These are phyloP conservation scores for Moricandia arvensis DNA, from an alignment of 345 rosid genomes.

Conservation along the genomic window DNA sequence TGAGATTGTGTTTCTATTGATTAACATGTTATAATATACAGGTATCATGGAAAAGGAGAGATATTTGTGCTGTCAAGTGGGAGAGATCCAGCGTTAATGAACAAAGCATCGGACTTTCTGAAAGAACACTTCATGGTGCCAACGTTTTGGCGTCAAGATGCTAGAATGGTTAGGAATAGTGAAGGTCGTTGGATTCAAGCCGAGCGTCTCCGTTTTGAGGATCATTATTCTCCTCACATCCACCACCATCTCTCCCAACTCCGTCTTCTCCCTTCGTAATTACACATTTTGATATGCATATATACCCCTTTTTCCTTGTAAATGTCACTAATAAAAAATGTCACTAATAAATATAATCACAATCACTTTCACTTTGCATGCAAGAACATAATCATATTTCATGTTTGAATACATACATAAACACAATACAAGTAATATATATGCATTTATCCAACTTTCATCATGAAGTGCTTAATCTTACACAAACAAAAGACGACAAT, in stretches of 20 bases:
- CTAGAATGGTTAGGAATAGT: constrained; percentile 54
- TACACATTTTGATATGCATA: too few species aligned
- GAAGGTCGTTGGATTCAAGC: constrained; percentile 87
- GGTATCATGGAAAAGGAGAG: constrained; percentile 75
- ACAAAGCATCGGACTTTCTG: constrained; percentile 70
- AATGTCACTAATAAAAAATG: too few species aligned
- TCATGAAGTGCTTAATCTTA: too few species aligned
- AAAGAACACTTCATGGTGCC: constrained; percentile 83
- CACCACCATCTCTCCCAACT: constrained; percentile 47
- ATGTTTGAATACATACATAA: too few species aligned
- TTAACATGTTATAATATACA: not conserved
- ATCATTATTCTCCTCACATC: constrained; percentile 57
- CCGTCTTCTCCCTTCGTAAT: constrained; percentile 25
- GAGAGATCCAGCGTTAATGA: constrained; percentile 81
- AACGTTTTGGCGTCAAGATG: constrained; percentile 73
- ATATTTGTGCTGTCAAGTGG: constrained; percentile 70
- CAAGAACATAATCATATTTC: too few species aligned
- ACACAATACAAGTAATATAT: too few species aligned
- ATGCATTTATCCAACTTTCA: too few species aligned
- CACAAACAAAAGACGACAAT: too few species aligned
- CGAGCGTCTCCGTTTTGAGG: constrained; percentile 63
- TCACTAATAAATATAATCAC: too few species aligned
- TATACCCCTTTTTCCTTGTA: too few species aligned
- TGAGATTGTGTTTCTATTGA: too few species aligned
- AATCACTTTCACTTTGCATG: too few species aligned